Evolutionary conservation across 192 early-diverging fungal genomes (phyloP), one percentile per base, ranked within the genome.

Genomic region (Linnemannia hyalina): DNA sequence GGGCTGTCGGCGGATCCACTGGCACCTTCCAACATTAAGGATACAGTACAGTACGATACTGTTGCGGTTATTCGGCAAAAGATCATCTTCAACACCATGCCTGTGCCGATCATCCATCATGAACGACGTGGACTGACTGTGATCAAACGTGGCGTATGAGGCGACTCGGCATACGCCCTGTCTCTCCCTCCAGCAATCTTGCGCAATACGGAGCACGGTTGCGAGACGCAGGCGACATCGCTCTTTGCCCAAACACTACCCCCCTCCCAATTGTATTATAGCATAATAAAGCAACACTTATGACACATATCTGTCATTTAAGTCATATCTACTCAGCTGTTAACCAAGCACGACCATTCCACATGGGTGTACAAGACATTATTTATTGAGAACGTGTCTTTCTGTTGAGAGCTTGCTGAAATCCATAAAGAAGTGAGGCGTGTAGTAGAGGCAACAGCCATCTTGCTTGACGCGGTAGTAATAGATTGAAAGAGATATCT

Each of bases 51-150:
- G 57, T 86, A 80, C 69, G 35, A 86, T 40, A 86, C 78, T 4
- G 75, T 86, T 11, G 84, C 84, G 4, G 74, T 86, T 36, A 86
- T 86, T 65, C 84, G 84, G 2, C 70, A 86, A 78, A 86, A 81
- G 72, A 81, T 86, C 18, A 76, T 86, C 5, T 86, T 86, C 72
- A 86, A 86, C 57, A 49, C 72, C 2, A 86, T 86, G 84, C 84
- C 84, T 20, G 69, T 80, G 35, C 84, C 84, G 10, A 86, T 86
- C 36, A 86, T 86, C 52, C 84, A 86, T 46, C 57, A 72, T 15
- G 84, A 86, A 32, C 84, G 84, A 52, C 74, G 84, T 22, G 84
- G 84, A 46, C 41, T 86, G 35, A 86, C 84, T 15, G 70, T 77
- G 11, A 86, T 86, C 73, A 86, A 81, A 42, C 79, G 84, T 1